Conservation (phyloP, 2,329 filamentous ascomycete genomes). For the Neofusicoccum sp. region DNA sequence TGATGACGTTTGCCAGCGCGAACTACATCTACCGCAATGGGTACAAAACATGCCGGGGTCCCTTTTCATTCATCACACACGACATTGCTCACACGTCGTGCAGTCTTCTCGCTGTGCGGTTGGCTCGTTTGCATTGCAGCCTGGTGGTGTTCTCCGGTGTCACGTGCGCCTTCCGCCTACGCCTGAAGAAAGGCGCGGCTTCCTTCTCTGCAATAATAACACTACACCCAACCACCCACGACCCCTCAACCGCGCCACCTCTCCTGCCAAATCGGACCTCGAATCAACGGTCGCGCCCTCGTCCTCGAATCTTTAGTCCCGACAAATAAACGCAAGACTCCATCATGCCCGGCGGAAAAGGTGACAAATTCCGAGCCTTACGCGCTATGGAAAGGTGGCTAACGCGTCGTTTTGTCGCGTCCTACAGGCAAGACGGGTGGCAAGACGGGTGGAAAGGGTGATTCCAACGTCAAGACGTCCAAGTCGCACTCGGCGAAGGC, state of each 20-base stretch:
- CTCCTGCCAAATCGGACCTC: background rate
- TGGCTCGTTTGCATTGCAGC: constrained; percentile 3
- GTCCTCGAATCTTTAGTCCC: background rate
- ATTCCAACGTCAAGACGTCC: constrained; percentile 80
- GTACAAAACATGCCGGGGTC: background rate
- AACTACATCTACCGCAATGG: background rate
- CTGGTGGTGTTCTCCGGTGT: background rate
- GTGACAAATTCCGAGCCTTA: constrained; percentile 56
- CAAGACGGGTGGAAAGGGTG: constrained; percentile 84
- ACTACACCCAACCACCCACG: constrained; percentile 10
- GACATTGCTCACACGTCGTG: background rate
- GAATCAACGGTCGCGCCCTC: constrained; percentile 9
- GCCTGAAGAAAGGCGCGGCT: constrained; percentile 12
- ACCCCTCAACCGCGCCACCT: constrained; percentile 11
- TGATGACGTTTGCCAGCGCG: background rate
- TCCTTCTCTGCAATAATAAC: constrained; percentile 14
- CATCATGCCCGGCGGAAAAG: constrained; percentile 83
- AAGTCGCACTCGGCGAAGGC: constrained; percentile 93
- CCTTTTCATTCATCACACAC: background rate
- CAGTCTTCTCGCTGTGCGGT: background rate
- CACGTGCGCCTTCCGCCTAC: background rate
- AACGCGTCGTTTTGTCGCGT: constrained; percentile 27
- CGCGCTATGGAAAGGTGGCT: constrained; percentile 28
- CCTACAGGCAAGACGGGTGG: constrained; percentile 65
- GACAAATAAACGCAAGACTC: background rate